A percentile compares a stretch with the other conserved stretches of the same genome.
These are phyloP conservation scores for Hypoxylon rickii DNA, from an alignment of 495 filamentous ascomycete species.

Conservation along the genomic window DNA sequence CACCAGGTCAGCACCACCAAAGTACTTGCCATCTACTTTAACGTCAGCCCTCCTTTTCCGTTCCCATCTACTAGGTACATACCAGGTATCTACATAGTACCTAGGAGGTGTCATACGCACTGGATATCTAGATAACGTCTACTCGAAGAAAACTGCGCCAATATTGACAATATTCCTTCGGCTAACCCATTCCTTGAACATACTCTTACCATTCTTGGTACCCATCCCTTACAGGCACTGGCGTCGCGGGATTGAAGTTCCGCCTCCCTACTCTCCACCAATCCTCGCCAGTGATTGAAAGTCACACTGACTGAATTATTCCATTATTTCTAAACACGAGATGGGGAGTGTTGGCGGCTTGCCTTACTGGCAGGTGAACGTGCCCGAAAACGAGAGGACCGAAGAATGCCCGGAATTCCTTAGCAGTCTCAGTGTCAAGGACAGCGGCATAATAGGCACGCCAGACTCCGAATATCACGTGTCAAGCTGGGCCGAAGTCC, in stretches of 20 bases:
- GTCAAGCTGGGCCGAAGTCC: constrained; percentile 67
- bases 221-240: neutral
- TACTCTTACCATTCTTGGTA: neutral
- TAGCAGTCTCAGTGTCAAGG: constrained; percentile 56
- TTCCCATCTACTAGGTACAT: too few species aligned
- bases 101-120: too few species aligned
- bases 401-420: constrained; percentile 73
- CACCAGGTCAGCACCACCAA: constrained; percentile 2
- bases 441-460: constrained; percentile 65
- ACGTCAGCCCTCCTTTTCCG: neutral
- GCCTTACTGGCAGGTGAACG: constrained; percentile 83
- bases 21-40: neutral
- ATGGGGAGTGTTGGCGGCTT: constrained; percentile 42
- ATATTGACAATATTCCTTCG: constrained; percentile 28
- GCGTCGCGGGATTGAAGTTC: neutral
- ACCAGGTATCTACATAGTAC: too few species aligned
- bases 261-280: neutral
- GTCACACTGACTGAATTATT: neutral
- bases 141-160: too few species aligned
- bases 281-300: neutral
- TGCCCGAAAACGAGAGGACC: constrained; percentile 64
- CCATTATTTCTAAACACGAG: neutral
- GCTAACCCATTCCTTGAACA: neutral
- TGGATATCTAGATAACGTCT: too few species aligned
- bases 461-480: constrained; percentile 63